These are phyloP conservation scores for Ogataea trehalophila DNA, from an alignment of 805 yeast species.

Conservation along the genomic window DNA sequence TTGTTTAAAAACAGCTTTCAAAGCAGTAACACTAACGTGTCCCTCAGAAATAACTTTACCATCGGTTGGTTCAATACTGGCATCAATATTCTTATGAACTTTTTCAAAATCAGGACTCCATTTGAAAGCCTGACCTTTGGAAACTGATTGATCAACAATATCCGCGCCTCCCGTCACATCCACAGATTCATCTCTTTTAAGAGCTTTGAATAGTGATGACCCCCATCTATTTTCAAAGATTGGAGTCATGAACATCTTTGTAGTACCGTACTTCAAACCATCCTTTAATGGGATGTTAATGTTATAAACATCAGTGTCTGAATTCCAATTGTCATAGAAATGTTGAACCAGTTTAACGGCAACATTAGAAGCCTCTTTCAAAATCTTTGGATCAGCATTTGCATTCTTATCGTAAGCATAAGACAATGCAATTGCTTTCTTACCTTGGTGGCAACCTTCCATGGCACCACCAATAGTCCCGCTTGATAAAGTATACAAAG, in stretches of 20 bases:
- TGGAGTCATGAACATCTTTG: constrained; percentile 71
- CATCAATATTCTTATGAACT: constrained; percentile 51
- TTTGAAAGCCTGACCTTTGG: constrained; percentile 45
- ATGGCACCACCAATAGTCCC: constrained; percentile 97
- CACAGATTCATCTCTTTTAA: constrained; percentile 2
- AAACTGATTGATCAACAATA: constrained; percentile 43
- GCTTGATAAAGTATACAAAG: constrained; percentile 81
- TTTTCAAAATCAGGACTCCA: constrained; percentile 83
- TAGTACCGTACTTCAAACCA: constrained; percentile 44
- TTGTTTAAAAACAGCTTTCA: constrained; percentile 65
- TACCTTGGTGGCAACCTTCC: constrained; percentile 79
- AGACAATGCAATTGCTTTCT: constrained; percentile 73
- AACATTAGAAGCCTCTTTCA: constrained; percentile 62
- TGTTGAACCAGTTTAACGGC: constrained; percentile 60
- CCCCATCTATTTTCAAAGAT: constrained; percentile 79
- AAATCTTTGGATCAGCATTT: constrained; percentile 42
- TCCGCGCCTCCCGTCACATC: constrained; percentile 28
- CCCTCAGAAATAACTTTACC: constrained; percentile 66
- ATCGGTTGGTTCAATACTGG: constrained; percentile 49
- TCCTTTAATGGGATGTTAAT: constrained; percentile 76
- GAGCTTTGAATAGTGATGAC: constrained; percentile 19
- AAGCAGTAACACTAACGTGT: constrained; percentile 59
- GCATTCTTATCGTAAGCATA: constrained; percentile 64
- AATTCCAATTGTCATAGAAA: constrained; percentile 55
- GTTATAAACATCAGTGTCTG: constrained; percentile 65